Evolutionary conservation across 164 flowering plant species (phyloP), one percentile per base, ranked within the genome.

Genomic region (Liriodendron chinense): DNA sequence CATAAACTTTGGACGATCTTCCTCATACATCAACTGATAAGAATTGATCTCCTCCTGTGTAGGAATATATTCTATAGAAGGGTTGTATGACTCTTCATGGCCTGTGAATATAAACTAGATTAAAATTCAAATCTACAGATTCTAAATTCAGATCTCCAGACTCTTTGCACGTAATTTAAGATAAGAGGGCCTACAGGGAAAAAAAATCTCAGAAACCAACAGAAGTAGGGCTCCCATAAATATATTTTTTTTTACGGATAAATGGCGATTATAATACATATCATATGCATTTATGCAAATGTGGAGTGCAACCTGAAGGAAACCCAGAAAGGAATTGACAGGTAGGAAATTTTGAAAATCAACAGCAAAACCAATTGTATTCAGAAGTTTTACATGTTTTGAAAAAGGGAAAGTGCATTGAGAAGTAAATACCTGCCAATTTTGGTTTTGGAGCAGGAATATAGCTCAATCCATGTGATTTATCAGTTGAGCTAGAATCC

Each of bases 11-110:
- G 98, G 99, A 18, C 98, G 92, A 80, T 96, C 98, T 81, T 94
- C 98, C 82, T 96, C 98, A 84, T 78, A 87, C 98, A 94, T 89
- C 68, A 93, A 80, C 79, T 93, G 86, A 78, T 91, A 93, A 74
- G 94, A 80, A 79, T 88, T 86, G 1, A 93, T 86, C 84, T 94
- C 99, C 83, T 96, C 98, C 82, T 91, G 92, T 26, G 96, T 90
- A 73, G 98, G 99, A n/a, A 94, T 88, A 80, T 88, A 96, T 74
- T 96, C 99, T 16, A 84, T 68, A 28, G 99, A 89, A 76, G 98
- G 98, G 83, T 91, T 93, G 71, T 89, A 93, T 20, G 99, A 91
- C 78, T 91, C 98, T 77, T 91, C 98, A 72, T 96, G 99, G 47
- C 98, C 99, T 96, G 81, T 25, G 78, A 78, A 57, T 63, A 65